A percentile compares a stretch with the other conserved stretches of the same genome.
phyloP scores from a whole-genome alignment of 2,329 filamentous ascomycete genomes.

The Chrysoporthe cubensis region DNA sequence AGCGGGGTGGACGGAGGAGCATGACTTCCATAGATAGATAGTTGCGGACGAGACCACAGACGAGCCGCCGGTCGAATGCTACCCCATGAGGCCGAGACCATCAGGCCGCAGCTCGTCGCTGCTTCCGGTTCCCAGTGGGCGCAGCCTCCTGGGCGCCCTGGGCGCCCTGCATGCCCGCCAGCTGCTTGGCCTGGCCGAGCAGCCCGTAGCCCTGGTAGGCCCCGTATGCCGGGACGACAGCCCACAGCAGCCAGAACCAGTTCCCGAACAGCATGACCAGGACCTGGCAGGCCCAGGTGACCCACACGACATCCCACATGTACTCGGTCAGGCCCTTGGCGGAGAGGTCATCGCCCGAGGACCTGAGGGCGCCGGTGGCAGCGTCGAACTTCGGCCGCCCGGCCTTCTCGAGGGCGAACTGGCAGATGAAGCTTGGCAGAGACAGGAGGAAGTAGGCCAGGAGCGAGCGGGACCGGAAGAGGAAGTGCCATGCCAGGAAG shows the following conservation, averaged over 20 bases:
- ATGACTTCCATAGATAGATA: conserved; percentile 41
- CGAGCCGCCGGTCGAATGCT: not conserved
- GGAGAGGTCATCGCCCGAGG: conserved; percentile 83
- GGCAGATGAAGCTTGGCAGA: conserved; percentile 74
- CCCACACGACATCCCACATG: conserved; percentile 97
- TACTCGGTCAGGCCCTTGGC: conserved; percentile 92
- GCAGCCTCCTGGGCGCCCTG: conserved; percentile 40
- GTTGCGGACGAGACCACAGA: not conserved
- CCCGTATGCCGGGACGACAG: conserved; percentile 59
- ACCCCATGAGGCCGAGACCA: not conserved
- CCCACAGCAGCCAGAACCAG: conserved; percentile 66
- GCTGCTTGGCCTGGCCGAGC: conserved; percentile 56
- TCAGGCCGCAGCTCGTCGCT: conserved; percentile 56
- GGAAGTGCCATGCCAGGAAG: conserved; percentile 74
- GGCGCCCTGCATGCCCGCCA: conserved; percentile 52
- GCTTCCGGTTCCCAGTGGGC: conserved; percentile 54
- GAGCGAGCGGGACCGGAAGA: conserved; percentile 67
- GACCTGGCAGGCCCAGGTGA: conserved; percentile 80
- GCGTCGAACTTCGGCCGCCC: conserved; percentile 77
- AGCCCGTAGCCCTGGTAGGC: conserved; percentile 58
- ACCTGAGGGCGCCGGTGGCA: conserved; percentile 67
- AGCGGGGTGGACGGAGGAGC: conserved; percentile 56
- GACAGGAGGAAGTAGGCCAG: conserved; percentile 74
- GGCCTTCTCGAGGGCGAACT: conserved; percentile 83
- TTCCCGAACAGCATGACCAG: conserved; percentile 81